Base-by-base conservation (phyloP, 2,329 filamentous ascomycete species). In the Colletotrichum sidae region DNA sequence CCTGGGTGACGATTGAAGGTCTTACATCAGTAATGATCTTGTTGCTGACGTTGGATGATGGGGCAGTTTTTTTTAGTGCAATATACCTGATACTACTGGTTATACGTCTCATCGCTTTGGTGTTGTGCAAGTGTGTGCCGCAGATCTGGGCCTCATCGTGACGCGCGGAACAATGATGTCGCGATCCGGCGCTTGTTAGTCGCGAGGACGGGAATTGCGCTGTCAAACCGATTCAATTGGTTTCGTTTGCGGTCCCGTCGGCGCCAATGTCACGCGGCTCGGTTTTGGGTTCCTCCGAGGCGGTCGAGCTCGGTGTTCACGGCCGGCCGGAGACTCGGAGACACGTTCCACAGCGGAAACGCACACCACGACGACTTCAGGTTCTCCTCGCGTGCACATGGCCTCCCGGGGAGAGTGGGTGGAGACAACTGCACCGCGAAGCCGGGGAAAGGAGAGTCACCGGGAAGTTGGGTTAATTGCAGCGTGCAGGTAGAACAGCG, bases 301-400 rank as follows among this genome's bases (percentile, higher is more conserved):
- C 57, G 57, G 45, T 65, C 45, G 61, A 57, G 51, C 45, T 61
- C 51, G 62, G 62, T 65, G 34, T 52, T 55, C 39, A 56, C 62
- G 46, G 56, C 57, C 51, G 51, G 51, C 45, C 39, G 51, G 57
- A 55, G 39, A 41, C 45, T 39, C 39, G 51, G 57, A 55, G 39
- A 41, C 45, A 41, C 13, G 56, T 59, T 45, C 60, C 60, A 64
- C 49, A 59, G 47, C 42, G 33, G 12, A 59, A 41, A 33, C 9
- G 25, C 25, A 25, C 25, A 25, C 25, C 25, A 25, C 25, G 25
- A 5, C 25, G 25, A 25, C 53, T 47, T 17, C 17, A 37, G 39
- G 17, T 51, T 38, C 45, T 34, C 44, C 50, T 17, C 17, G 49
- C 6, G 55, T 54, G 55, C 60, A 44, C 33, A 44, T n/a, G 33